phyloP scores from a whole-genome alignment of 202 grass and related monocot species.

The Schoenoplectus triqueter region DNA sequence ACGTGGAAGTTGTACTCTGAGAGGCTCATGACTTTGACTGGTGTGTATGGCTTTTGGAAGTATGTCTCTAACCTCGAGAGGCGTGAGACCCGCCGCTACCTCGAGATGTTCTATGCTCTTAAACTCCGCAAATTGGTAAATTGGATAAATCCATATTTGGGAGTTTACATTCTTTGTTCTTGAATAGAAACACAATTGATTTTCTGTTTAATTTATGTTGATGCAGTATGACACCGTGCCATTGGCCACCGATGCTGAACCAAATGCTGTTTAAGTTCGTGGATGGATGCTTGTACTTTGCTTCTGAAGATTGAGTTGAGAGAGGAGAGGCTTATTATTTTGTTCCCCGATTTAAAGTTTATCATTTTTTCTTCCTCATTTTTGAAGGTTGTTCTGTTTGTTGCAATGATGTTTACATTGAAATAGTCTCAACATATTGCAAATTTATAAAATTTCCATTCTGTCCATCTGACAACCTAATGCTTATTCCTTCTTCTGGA shows the following conservation, averaged over 20 bases:
- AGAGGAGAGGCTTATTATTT: conserved; percentile 35
- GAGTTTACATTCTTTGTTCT: neutral
- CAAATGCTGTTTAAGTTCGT: conserved; percentile 16
- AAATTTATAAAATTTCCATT: neutral
- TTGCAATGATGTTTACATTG: neutral
- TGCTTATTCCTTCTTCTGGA: neutral
- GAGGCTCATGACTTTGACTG: conserved; percentile 91
- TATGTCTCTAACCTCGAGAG: conserved; percentile 90
- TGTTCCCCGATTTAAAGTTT: conserved; percentile 26
- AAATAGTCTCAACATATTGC: neutral
- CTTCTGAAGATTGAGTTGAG: conserved; percentile 4
- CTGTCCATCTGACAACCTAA: neutral
- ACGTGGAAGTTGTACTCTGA: conserved; percentile 96
- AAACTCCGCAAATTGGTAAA: conserved; percentile 84
- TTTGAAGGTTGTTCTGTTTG: conserved; percentile 24
- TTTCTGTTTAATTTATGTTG: neutral
- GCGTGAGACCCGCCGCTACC: conserved; percentile 80
- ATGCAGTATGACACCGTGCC: conserved; percentile 28
- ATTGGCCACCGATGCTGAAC: conserved; percentile 13
- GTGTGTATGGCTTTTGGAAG: conserved; percentile 93
- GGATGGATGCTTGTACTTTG: neutral
- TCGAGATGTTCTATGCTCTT: conserved; percentile 93
- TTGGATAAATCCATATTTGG: neutral
- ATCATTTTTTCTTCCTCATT: neutral
- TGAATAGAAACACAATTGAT: neutral